These are phyloP conservation scores for Achlya hypogyna DNA, from an alignment of 352 stramenopile species.

Conservation along the genomic window DNA sequence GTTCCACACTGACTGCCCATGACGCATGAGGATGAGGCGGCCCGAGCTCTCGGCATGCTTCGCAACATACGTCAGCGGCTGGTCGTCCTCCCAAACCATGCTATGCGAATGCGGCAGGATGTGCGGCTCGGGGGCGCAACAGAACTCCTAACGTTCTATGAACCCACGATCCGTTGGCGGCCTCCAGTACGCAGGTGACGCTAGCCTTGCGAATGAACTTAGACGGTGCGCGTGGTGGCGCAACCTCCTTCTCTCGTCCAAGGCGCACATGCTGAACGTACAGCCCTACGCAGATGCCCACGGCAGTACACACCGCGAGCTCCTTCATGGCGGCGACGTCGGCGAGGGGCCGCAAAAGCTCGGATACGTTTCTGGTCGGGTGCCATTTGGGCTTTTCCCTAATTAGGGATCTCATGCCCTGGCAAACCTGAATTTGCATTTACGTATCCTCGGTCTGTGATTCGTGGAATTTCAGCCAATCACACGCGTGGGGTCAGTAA, in stretches of 20 bases:
- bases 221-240: background rate
- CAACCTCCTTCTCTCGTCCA: too few relatives aligned
- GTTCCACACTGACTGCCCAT: slow-evolving; percentile 82
- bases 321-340: background rate
- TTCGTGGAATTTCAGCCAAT: background rate
- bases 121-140: background rate
- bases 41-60: slow-evolving; percentile 36
- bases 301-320: background rate
- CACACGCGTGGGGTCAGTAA: background rate
- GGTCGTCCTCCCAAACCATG: background rate
- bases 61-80: background rate
- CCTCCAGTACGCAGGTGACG: background rate
- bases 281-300: background rate
- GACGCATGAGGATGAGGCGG: slow-evolving; percentile 71
- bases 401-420: too few relatives aligned
- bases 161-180: background rate
- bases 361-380: background rate
- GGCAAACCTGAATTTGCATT: too few relatives aligned
- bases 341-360: background rate
- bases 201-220: background rate
- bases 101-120: background rate
- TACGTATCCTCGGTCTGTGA: too few relatives aligned
- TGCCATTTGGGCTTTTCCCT: background rate
- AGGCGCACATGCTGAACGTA: background rate
- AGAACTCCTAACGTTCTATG: background rate